A percentile compares a stretch with the other conserved stretches of the same genome.
phyloP scores from a whole-genome alignment of 2,329 filamentous ascomycete species.

The Fusarium scirpi region DNA sequence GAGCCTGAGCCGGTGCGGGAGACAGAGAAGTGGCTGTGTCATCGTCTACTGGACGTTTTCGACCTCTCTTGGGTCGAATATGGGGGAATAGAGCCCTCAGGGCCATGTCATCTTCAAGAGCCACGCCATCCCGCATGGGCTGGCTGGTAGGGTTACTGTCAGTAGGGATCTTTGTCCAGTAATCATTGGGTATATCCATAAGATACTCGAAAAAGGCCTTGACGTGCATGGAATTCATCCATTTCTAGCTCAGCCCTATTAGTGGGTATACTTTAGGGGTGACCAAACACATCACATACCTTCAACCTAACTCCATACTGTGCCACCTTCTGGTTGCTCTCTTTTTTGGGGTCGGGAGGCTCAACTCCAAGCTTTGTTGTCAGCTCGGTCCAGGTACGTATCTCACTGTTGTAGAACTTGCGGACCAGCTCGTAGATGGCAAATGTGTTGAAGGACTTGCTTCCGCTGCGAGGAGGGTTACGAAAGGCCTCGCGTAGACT shows the following conservation, averaged over 20 bases:
- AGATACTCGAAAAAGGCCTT: slow-evolving; percentile 96
- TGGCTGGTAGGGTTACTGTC: slow-evolving; percentile 72
- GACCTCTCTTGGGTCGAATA: slow-evolving; percentile 71
- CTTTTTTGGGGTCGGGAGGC: slow-evolving; percentile 82
- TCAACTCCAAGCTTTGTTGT: slow-evolving; percentile 90
- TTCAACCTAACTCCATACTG: slow-evolving; percentile 94
- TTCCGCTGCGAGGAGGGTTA: slow-evolving; percentile 85
- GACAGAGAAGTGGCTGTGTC: slow-evolving; percentile 57
- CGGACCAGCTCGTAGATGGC: slow-evolving; percentile 81
- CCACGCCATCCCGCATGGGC: slow-evolving; percentile 81
- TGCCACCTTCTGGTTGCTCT: slow-evolving; percentile 93
- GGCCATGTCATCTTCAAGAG: slow-evolving; percentile 88
- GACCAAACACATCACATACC: slow-evolving; percentile 58
- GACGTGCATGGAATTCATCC: slow-evolving; percentile 97
- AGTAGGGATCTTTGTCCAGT: slow-evolving; percentile 81
- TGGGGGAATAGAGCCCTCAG: slow-evolving; percentile 86
- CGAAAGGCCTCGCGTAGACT: slow-evolving; percentile 82
- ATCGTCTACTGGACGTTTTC: slow-evolving; percentile 73
- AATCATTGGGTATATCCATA: slow-evolving; percentile 79
- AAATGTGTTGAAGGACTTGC: slow-evolving; percentile 85
- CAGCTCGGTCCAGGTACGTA: slow-evolving; percentile 93
- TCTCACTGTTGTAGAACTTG: slow-evolving; percentile 82
- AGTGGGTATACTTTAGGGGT: slow-evolving; percentile 3
- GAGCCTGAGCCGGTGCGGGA: slow-evolving; percentile 55
- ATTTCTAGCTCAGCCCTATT: slow-evolving; percentile 69